Conservation (phyloP, 768 basidiomycete species). For the Leccinum sublutescens region DNA sequence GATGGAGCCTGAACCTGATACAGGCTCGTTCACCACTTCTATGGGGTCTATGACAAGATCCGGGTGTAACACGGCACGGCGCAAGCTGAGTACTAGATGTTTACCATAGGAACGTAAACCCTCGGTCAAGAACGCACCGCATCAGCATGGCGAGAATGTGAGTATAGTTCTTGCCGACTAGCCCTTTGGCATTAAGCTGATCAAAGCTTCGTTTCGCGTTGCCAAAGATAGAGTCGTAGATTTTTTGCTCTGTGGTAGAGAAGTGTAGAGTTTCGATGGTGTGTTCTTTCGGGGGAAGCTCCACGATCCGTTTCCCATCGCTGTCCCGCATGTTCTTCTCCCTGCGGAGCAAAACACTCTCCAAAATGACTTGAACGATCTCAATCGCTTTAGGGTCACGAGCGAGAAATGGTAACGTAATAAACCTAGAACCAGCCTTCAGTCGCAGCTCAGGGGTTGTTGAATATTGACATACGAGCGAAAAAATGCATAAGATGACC, state of each 20-base stretch:
- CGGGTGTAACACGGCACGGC: conserved; percentile 92
- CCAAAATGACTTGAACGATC: conserved; percentile 91
- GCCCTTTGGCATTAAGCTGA: conserved; percentile 72
- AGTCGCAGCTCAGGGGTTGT: not conserved
- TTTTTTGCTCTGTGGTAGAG: conserved; percentile 73
- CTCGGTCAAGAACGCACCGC: conserved; percentile 51
- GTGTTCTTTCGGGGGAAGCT: conserved; percentile 84
- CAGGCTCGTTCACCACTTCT: conserved; percentile 35
- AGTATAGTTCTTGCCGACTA: conserved; percentile 77
- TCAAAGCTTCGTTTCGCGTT: conserved; percentile 82
- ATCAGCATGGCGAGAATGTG: conserved; percentile 94
- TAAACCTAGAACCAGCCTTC: conserved; percentile 53
- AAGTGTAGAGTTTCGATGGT: conserved; percentile 75
- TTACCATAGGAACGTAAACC: not conserved
- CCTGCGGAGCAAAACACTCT: conserved; percentile 80
- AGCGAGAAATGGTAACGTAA: conserved; percentile 88
- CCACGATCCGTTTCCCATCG: conserved; percentile 84
- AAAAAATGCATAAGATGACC: conserved; percentile 87
- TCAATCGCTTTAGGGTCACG: conserved; percentile 92
- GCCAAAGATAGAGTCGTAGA: conserved; percentile 85
- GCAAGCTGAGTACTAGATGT: conserved; percentile 50
- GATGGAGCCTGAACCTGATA: conserved; percentile 38
- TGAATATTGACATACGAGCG: conserved; percentile 56
- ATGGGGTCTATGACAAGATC: conserved; percentile 67
- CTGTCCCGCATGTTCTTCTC: conserved; percentile 92